phyloP scores from a whole-genome alignment of 2,329 filamentous ascomycete species.

The Phaeoacremonium minimum region DNA sequence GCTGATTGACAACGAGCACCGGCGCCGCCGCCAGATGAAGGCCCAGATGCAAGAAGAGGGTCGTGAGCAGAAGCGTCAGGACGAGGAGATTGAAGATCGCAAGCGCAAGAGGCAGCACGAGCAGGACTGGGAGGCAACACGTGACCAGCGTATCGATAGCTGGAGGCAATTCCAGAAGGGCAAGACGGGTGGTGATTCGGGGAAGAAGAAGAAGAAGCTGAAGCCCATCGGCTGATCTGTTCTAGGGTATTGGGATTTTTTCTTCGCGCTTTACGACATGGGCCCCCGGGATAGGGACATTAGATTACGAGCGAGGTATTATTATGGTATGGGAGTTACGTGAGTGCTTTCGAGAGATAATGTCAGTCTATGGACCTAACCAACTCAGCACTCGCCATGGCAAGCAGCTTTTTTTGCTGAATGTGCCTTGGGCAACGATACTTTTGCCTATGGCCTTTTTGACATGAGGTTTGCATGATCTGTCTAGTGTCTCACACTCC shows the following conservation, averaged over 20 bases:
- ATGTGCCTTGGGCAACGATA: too few relatives aligned
- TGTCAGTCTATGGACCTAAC: too few relatives aligned
- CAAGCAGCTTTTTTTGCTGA: too few relatives aligned
- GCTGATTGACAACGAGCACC: conserved; percentile 86
- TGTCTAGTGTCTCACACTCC: too few relatives aligned
- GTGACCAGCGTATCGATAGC: conserved; percentile 86
- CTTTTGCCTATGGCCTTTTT: too few relatives aligned
- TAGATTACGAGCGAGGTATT: conserved; percentile 4
- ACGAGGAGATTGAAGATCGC: conserved; percentile 76
- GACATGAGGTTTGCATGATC: too few relatives aligned
- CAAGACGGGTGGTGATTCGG: conserved; percentile 40
- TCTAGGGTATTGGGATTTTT: too few relatives aligned
- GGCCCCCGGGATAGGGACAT: neutral
- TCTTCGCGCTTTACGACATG: too few relatives aligned
- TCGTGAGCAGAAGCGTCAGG: conserved; percentile 76
- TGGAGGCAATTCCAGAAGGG: conserved; percentile 91
- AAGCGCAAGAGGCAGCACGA: conserved; percentile 90
- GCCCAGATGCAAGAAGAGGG: conserved; percentile 97
- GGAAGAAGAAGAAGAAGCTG: conserved; percentile 69
- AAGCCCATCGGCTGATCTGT: conserved; percentile 52
- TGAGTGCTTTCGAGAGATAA: too few relatives aligned
- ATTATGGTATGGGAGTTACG: neutral
- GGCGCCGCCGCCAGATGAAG: conserved; percentile 79
- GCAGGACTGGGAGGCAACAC: conserved; percentile 88
- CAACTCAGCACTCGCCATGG: too few relatives aligned